Percentiles rank a stretch among this genome's conserved stretches.
Conservation (phyloP, 1,139 yeast genomes). For the Geotrichum citri-aurantii region DNA sequence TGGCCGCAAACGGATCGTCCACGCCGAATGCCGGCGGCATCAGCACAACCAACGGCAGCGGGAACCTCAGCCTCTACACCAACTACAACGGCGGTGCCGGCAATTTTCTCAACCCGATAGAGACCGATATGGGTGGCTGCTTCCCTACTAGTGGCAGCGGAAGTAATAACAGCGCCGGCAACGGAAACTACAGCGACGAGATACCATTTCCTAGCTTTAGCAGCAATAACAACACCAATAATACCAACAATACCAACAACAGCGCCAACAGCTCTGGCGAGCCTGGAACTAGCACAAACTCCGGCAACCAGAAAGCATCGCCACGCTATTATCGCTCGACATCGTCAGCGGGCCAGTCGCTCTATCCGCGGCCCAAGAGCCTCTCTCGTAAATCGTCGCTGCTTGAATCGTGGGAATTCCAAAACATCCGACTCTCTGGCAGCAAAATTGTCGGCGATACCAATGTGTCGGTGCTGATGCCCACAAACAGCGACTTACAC, state of each 20-base stretch:
- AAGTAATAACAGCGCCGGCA: background rate
- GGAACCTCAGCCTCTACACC: background rate
- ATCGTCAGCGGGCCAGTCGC: background rate
- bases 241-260: too few species aligned
- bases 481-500: background rate
- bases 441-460: constrained; percentile 18
- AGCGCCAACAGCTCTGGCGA: constrained; percentile 1
- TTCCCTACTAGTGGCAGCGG: background rate
- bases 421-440: constrained; percentile 17
- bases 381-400: constrained; percentile 17
- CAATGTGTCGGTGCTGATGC: constrained; percentile 17
- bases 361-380: constrained; percentile 8
- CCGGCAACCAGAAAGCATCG: background rate
- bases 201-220: constrained; percentile 16
- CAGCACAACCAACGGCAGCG: background rate
- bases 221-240: too few species aligned
- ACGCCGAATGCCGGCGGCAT: background rate
- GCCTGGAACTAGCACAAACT: background rate
- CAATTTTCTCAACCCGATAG: background rate
- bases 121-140: background rate
- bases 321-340: constrained; percentile 1
- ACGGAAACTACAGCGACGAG: constrained; percentile 7
- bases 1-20: background rate
- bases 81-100: background rate
- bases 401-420: constrained; percentile 19